Evolutionary conservation across 805 yeast species (phyloP), one percentile per base, ranked within the genome.

Genomic region (Candida bentonensis): DNA sequence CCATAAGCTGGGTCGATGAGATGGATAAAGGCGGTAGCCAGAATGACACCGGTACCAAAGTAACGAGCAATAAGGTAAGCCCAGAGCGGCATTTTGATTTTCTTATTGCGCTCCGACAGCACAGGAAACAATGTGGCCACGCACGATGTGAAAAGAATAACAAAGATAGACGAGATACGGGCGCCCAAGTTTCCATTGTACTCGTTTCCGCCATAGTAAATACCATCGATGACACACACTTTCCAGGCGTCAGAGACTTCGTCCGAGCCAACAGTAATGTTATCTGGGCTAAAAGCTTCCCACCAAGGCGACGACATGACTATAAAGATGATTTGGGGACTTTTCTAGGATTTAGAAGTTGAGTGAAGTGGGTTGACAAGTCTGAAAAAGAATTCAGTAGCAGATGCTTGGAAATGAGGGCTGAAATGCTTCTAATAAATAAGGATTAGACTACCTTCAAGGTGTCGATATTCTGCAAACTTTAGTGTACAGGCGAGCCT

Each of bases 11-110:
- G 66, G 41, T 62, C 65, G 49, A 79, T 63, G 46, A 79, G 60
- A 61, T 81, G 89, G 47, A 81, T 71, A 52, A 78, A 82, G 0
- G 86, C 84, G 4, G 89, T 81, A 9, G 88, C 82, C 2, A 81
- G 66, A 52, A 81, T 81, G 40, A 81, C 88, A 43, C 89, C 89
- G 3, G 85, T 71, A 52, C 89, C 89, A 53, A 79, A 79, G 63
- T 68, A 73, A 17, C 59, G 48, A 21, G 63, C 62, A 30, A 59
- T 47, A 15, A 51, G 22, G 45, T 58, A 74, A 58, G 51, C 57
- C 22, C 44, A 40, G 15, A 48, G 50, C 7, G 63, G 67, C 36
- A 62, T 48, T 11, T 51, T 46, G 42, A 59, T 20, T 45, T 53
- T 23, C 41, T 48, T 49, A 45, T 50, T 40, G 11, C 50, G 46